Percentiles rank a stretch among this genome's conserved stretches.
phyloP scores from a whole-genome alignment of 352 stramenopile genomes.

The Phytopythium delawarense region DNA sequence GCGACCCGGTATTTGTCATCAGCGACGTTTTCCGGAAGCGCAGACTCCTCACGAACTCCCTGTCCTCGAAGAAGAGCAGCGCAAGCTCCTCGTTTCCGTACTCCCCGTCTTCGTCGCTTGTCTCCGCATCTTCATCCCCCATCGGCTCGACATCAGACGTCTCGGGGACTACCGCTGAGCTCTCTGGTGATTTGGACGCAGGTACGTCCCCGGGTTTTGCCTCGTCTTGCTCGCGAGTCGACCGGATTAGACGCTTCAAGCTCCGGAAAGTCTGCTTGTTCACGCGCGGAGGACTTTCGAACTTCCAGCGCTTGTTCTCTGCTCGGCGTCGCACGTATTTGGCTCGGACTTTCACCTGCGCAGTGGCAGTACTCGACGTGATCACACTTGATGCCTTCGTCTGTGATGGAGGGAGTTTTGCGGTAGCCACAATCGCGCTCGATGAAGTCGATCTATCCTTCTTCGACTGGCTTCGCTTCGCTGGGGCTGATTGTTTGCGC shows the following conservation, averaged over 20 bases:
- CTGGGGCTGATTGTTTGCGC: neutral
- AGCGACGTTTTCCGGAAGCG: constrained; percentile 62
- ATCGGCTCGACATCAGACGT: constrained; percentile 22
- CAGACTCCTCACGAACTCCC: constrained; percentile 56
- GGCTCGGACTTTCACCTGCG: constrained; percentile 8
- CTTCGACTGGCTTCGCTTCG: constrained; percentile 8
- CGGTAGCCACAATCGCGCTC: neutral
- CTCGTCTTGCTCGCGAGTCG: neutral
- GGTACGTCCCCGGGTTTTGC: neutral
- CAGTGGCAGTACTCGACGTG: neutral
- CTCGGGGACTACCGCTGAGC: constrained; percentile 5
- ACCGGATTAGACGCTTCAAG: constrained; percentile 13
- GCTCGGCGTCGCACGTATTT: constrained; percentile 55
- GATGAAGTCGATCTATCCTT: neutral
- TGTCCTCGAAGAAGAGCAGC: constrained; percentile 62
- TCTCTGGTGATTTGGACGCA: constrained; percentile 1
- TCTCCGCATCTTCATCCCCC: constrained; percentile 10
- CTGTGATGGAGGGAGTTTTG: neutral
- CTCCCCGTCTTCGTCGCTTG: constrained; percentile 9
- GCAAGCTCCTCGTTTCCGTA: constrained; percentile 54
- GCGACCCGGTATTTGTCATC: constrained; percentile 85
- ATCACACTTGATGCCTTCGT: neutral
- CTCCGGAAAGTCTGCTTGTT: constrained; percentile 30
- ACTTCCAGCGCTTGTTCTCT: constrained; percentile 71
- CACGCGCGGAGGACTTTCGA: constrained; percentile 55